Evolutionary conservation across 192 early-diverging fungal species (phyloP).

Genomic region (Spinellus fusiger): DNA sequence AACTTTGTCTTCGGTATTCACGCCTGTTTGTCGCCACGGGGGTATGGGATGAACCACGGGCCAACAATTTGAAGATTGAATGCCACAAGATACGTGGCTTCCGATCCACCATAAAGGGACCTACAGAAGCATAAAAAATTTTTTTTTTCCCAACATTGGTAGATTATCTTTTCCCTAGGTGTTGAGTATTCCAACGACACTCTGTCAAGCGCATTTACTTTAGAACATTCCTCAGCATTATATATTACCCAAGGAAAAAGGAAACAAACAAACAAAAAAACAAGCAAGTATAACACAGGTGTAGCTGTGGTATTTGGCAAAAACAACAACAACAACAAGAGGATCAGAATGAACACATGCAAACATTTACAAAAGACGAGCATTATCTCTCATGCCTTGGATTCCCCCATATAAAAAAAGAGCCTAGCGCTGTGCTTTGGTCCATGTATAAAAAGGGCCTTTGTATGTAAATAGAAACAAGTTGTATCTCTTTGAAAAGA

Average conservation of each 20-base stretch:
- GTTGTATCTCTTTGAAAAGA: too few species aligned
- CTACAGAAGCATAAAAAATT: neutral
- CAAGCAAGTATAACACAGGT: too few species aligned
- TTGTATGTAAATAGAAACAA: too few species aligned
- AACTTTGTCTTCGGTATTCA: slow-evolving; percentile 43
- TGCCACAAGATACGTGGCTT: slow-evolving; percentile 42
- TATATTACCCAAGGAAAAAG: neutral
- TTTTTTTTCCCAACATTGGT: too few species aligned
- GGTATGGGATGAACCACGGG: slow-evolving; percentile 25
- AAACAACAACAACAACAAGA: too few species aligned
- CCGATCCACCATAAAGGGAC: slow-evolving; percentile 18
- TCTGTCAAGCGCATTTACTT: neutral
- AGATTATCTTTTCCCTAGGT: slow-evolving; percentile 2
- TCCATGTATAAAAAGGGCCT: too few species aligned
- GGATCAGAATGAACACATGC: too few species aligned
- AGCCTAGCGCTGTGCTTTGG: too few species aligned
- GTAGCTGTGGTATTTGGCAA: too few species aligned
- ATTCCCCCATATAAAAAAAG: too few species aligned
- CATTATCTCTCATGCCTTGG: too few species aligned
- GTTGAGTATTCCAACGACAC: slow-evolving; percentile 5
- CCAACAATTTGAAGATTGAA: slow-evolving; percentile 33
- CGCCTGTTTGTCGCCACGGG: slow-evolving; percentile 37
- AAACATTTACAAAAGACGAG: too few species aligned
- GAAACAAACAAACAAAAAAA: neutral
- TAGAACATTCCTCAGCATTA: neutral